These are phyloP conservation scores for Phytophthora citricola DNA, from an alignment of 352 stramenopile species.

Conservation along the genomic window DNA sequence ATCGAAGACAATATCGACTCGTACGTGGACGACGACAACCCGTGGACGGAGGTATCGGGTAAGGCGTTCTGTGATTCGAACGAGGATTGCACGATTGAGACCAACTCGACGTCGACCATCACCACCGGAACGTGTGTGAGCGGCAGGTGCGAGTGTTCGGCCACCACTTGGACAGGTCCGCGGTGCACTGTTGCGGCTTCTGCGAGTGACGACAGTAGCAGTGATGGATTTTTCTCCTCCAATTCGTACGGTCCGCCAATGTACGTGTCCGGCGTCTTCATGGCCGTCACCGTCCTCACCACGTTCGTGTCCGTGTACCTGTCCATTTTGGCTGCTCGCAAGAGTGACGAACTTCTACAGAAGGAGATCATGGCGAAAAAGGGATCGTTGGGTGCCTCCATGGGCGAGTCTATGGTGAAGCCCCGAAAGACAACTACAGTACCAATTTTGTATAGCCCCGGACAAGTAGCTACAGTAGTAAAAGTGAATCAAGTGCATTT, in stretches of 20 bases:
- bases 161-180: slow-evolving; percentile 45
- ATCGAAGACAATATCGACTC: slow-evolving; percentile 78
- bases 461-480: background rate
- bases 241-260: slow-evolving; percentile 39
- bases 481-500: too few species aligned
- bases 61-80: slow-evolving; percentile 58
- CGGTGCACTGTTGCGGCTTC: slow-evolving; percentile 39
- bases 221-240: slow-evolving; percentile 25
- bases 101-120: slow-evolving; percentile 24
- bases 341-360: slow-evolving; percentile 22
- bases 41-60: slow-evolving; percentile 51
- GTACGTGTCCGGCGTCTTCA: slow-evolving; percentile 30
- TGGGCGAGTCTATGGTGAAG: slow-evolving; percentile 29
- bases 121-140: slow-evolving; percentile 44
- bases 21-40: slow-evolving; percentile 71
- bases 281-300: slow-evolving; percentile 23
- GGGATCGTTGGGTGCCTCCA: slow-evolving; percentile 8
- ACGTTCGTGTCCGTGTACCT: slow-evolving; percentile 29
- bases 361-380: slow-evolving; percentile 26
- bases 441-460: slow-evolving; percentile 47
- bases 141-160: slow-evolving; percentile 41
- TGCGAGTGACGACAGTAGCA: slow-evolving; percentile 20
- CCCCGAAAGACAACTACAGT: slow-evolving; percentile 43
- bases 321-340: slow-evolving; percentile 21
- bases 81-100: slow-evolving; percentile 63